Conservation (phyloP, 23 red algal genomes). For the Chondrus crispus region DNA sequence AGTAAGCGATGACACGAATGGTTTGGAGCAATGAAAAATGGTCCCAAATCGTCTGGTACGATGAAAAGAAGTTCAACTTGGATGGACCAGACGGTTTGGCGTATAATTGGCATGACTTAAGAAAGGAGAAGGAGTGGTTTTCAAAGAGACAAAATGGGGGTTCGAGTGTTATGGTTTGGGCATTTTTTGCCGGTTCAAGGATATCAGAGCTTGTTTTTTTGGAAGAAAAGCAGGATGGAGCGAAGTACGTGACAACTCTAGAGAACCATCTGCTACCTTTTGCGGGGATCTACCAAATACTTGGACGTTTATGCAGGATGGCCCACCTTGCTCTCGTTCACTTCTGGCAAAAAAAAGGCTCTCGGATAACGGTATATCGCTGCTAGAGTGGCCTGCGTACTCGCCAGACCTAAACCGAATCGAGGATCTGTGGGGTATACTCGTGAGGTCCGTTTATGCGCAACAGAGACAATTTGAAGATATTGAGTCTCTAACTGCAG, state of each 20-base stretch:
- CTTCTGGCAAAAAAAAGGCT: background rate
- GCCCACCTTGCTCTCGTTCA: background rate
- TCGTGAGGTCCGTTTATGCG: background rate
- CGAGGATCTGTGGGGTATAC: background rate
- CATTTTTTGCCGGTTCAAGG: background rate
- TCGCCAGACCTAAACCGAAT: background rate
- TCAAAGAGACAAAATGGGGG: background rate
- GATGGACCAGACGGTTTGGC: conserved; percentile 5
- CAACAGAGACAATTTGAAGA: conserved; percentile 5
- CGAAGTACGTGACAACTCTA: background rate
- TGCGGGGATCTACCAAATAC: background rate
- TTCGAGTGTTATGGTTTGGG: background rate
- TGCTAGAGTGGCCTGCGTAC: conserved; percentile 12
- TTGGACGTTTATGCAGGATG: conserved; percentile 2
- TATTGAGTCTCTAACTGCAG: background rate
- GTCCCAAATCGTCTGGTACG: background rate
- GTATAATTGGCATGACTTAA: background rate
- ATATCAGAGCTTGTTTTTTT: background rate
- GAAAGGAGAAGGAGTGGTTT: background rate
- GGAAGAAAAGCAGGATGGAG: background rate
- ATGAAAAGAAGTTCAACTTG: conserved; percentile 7
- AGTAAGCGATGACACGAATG: background rate
- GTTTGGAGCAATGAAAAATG: background rate
- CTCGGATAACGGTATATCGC: background rate
- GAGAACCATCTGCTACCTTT: background rate